phyloP scores from a whole-genome alignment of 2,329 filamentous ascomycete genomes.

The Ophiostoma perfectum region DNA sequence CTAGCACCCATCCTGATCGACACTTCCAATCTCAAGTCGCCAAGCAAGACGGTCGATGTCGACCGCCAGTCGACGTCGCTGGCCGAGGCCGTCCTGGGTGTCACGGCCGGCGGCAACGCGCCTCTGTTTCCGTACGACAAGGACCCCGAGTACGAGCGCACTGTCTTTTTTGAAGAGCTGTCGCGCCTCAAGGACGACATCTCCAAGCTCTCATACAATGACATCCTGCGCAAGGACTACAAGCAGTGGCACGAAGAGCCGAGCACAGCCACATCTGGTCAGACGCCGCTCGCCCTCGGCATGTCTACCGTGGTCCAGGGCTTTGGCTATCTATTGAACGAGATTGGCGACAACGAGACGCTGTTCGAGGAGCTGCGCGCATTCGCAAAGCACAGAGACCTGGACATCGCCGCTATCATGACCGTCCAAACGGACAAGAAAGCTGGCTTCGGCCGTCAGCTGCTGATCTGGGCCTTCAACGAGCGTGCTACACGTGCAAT shows the following conservation, averaged over 20 bases:
- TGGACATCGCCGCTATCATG: constrained; percentile 65
- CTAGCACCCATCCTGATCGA: constrained; percentile 70
- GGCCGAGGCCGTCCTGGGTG: constrained; percentile 42
- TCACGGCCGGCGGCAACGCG: constrained; percentile 21
- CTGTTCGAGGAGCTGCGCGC: constrained; percentile 46
- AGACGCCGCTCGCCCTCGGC: constrained; percentile 51
- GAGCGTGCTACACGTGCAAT: constrained; percentile 46
- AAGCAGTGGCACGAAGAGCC: constrained; percentile 58
- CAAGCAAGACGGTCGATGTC: constrained; percentile 58
- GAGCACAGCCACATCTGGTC: constrained; percentile 30
- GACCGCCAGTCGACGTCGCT: constrained; percentile 56
- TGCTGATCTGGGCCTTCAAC: constrained; percentile 60
- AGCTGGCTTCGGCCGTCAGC: constrained; percentile 55
- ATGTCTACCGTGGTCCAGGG: constrained; percentile 60
- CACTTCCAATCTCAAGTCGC: constrained; percentile 58
- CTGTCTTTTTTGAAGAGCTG: constrained; percentile 55
- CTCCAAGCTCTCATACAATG: constrained; percentile 52
- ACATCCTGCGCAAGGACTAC: constrained; percentile 76
- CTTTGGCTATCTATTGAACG: constrained; percentile 53
- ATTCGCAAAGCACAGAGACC: constrained; percentile 51
- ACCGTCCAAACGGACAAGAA: constrained; percentile 52
- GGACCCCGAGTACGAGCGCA: constrained; percentile 43
- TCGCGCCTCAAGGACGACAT: constrained; percentile 63
- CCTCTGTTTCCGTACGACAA: neutral
- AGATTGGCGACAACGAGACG: constrained; percentile 42